These are phyloP conservation scores for Rubroboletus pulcherrimus DNA, from an alignment of 768 basidiomycete genomes.

Conservation along the genomic window DNA sequence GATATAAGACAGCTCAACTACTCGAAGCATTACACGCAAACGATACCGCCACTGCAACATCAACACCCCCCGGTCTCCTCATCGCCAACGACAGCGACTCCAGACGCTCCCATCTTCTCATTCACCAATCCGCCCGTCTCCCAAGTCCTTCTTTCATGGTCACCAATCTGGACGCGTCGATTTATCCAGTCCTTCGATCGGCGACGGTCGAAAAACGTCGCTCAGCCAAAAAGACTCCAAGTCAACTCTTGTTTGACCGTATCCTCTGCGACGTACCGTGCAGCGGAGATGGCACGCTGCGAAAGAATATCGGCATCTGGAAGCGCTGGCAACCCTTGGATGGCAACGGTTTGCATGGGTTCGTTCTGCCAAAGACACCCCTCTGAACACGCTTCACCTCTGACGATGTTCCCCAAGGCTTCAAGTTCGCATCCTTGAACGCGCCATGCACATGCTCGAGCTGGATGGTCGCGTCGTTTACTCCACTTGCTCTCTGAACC, in stretches of 20 bases:
- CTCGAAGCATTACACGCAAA: conserved; percentile 91
- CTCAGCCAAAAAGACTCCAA: conserved; percentile 35
- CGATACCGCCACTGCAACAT: conserved; percentile 58
- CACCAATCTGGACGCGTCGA: conserved; percentile 93
- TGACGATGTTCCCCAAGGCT: conserved; percentile 48
- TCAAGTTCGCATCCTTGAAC: conserved; percentile 87
- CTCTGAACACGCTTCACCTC: not conserved
- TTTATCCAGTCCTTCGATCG: conserved; percentile 62
- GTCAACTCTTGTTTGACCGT: conserved; percentile 78
- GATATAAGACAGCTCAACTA: conserved; percentile 80
- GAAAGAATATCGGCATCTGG: conserved; percentile 97
- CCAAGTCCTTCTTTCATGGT: conserved; percentile 92
- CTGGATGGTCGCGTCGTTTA: conserved; percentile 89
- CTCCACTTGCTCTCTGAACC: conserved; percentile 96
- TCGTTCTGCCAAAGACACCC: conserved; percentile 21
- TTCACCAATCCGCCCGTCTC: conserved; percentile 94
- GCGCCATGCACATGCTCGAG: conserved; percentile 87
- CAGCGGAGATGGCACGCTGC: conserved; percentile 91
- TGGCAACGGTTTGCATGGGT: conserved; percentile 90
- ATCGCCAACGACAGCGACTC: conserved; percentile 95
- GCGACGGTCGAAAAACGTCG: conserved; percentile 24
- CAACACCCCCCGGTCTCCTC: conserved; percentile 78
- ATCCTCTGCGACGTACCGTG: conserved; percentile 98
- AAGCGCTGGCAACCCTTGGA: conserved; percentile 84
- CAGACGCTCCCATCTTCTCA: conserved; percentile 92